Conservation (phyloP, 2,329 filamentous ascomycete genomes). For the Pseudocercospora fijiensis region DNA sequence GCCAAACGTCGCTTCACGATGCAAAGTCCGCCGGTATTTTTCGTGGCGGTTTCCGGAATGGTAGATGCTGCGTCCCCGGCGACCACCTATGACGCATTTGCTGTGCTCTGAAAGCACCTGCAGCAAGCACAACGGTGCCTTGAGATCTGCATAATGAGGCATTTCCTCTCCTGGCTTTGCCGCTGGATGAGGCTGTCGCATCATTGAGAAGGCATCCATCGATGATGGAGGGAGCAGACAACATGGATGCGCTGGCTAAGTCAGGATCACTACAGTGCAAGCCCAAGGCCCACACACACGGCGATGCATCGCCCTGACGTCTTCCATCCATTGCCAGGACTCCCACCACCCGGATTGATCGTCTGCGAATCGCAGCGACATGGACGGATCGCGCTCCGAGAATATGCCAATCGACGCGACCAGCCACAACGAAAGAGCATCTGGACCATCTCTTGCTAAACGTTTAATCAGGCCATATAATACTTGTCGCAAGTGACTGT, state of each 20-base stretch:
- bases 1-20: background rate
- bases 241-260: background rate
- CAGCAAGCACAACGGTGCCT: background rate
- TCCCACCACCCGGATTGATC: background rate
- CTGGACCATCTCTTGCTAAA: background rate
- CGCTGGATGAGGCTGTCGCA: background rate
- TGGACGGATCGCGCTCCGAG: background rate
- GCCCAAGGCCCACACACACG: background rate
- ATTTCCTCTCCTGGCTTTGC: background rate
- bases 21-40: background rate
- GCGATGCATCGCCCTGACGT: background rate
- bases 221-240: background rate
- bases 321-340: background rate
- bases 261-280: background rate
- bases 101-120: background rate
- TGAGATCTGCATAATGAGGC: background rate
- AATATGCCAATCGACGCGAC: background rate
- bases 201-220: background rate
- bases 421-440: background rate
- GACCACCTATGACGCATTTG: background rate
- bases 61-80: background rate
- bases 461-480: background rate
- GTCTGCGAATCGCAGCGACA: background rate
- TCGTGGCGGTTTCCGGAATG: background rate
- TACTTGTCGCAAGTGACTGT: background rate